Conservation (phyloP, 2,329 filamentous ascomycete genomes). For the Verticillium zaregamsianum region DNA sequence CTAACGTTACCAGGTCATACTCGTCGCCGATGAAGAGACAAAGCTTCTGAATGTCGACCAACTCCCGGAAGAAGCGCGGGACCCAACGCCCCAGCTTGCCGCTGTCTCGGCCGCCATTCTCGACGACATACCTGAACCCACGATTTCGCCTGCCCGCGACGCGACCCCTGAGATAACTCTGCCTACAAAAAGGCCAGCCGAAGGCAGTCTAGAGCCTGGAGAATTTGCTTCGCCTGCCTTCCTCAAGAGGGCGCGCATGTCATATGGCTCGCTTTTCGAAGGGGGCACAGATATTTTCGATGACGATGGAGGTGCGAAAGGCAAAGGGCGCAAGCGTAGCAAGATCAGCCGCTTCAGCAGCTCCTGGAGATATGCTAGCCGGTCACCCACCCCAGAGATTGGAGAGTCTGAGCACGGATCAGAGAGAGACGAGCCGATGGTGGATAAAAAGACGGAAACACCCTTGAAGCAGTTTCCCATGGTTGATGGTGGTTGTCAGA, state of each 20-base stretch:
- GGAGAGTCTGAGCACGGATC: slow-evolving; percentile 21
- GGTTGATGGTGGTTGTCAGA: slow-evolving; percentile 26
- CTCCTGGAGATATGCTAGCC: slow-evolving; percentile 71
- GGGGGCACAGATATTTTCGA: slow-evolving; percentile 65
- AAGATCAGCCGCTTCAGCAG: slow-evolving; percentile 63
- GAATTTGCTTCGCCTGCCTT: slow-evolving; percentile 79
- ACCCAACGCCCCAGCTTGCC: background rate
- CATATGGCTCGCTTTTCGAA: slow-evolving; percentile 64
- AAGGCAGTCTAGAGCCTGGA: slow-evolving; percentile 32
- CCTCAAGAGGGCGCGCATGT: slow-evolving; percentile 65
- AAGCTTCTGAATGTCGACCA: slow-evolving; percentile 51
- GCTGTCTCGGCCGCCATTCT: background rate
- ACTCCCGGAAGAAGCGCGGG: slow-evolving; percentile 12
- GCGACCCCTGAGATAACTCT: slow-evolving; percentile 13
- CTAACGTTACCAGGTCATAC: background rate
- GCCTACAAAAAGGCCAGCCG: slow-evolving; percentile 27
- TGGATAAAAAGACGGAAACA: slow-evolving; percentile 1
- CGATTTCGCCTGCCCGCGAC: background rate
- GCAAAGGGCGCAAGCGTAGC: slow-evolving; percentile 64
- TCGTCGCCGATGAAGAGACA: slow-evolving; percentile 22
- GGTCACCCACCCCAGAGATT: slow-evolving; percentile 66
- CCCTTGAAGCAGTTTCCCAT: slow-evolving; percentile 17
- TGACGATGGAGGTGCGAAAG: slow-evolving; percentile 58
- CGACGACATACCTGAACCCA: background rate
- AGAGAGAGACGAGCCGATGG: background rate